Base-by-base conservation (phyloP, 768 basidiomycete genomes). In the Lentinula detonsa region DNA sequence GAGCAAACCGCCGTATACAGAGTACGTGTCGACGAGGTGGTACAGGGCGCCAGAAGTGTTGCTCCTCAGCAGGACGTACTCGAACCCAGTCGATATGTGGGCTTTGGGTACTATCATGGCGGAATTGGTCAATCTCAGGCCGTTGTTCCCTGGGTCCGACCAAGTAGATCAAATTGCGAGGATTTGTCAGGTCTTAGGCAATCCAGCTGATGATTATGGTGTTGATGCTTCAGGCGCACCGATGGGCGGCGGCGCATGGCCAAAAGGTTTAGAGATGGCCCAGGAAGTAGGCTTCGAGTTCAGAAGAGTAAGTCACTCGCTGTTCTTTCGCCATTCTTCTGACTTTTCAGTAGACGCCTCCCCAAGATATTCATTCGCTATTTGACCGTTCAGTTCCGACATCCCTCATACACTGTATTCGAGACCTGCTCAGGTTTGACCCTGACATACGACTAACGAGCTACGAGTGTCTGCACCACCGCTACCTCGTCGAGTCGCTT, bases 1-100 rank as follows among this genome's bases (percentile, higher is more conserved):
- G 59, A 93, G 92, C 66, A 74, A 79, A 59, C 97, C 97, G 1
- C 97, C 97, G 0, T 99, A 98, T 71, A 98, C 97, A 31, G 97
- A 98, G 76, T 98, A 99, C 70, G 97, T 99, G 42, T 91, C 95
- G 21, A 99, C 97, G n/a, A 83, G 97, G 43, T 99, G 97, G 97
- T 99, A 99, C 74, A 91, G 97, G 61, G 97, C 97, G 0, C 97
- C 97, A 15, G 97, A 99, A 72, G 95, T 99, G 16, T 80, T 99
- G 34, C 81, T 99, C 43, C 81, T 93, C 62, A 93, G 92, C 68
- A 84, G 87, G 60, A 91, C 98, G 72, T 99, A 99, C 70, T 95
- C 93, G 9, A 91, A 91, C 68, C 95, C 97, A 4, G 96, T 99
- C 28, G 97, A 99, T 69, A 94, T 98, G 91, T 99, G 97, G 97